These are phyloP conservation scores for Serendipita sp. DNA, from an alignment of 768 basidiomycete species.

Conservation along the genomic window DNA sequence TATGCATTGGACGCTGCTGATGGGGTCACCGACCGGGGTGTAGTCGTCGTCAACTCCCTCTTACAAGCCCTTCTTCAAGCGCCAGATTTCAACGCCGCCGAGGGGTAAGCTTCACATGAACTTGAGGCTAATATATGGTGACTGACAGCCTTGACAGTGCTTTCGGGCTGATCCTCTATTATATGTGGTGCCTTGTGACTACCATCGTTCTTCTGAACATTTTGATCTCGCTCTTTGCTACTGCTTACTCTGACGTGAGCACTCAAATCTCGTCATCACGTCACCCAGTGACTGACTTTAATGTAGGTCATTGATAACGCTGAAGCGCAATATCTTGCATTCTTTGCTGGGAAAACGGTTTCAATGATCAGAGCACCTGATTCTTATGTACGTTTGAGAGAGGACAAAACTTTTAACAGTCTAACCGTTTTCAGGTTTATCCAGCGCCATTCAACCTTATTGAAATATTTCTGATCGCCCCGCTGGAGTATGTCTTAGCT, in stretches of 20 bases:
- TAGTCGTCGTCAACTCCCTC: constrained; percentile 47
- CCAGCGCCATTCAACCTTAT: constrained; percentile 88
- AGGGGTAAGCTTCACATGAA: constrained; percentile 25
- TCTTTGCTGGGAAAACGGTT: constrained; percentile 77
- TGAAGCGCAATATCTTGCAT: constrained; percentile 78
- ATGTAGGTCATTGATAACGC: constrained; percentile 62
- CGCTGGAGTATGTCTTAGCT: constrained; percentile 54
- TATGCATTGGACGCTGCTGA: constrained; percentile 87
- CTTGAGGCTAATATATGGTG: constrained; percentile 9
- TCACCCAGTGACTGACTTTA: background rate
- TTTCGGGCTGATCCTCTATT: constrained; percentile 54
- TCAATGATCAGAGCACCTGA: constrained; percentile 78
- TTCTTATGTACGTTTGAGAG: constrained; percentile 18
- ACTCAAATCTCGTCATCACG: too few species aligned
- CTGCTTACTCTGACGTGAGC: constrained; percentile 74
- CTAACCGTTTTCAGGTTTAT: constrained; percentile 36
- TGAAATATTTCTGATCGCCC: constrained; percentile 64
- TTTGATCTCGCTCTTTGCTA: constrained; percentile 87
- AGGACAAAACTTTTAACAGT: background rate
- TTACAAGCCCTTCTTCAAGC: constrained; percentile 74
- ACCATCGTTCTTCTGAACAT: constrained; percentile 81
- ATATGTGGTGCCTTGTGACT: constrained; percentile 79
- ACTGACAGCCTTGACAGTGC: constrained; percentile 8
- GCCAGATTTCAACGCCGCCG: constrained; percentile 44
- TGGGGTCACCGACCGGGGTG: constrained; percentile 43